These are phyloP conservation scores for Diaporthe aspalathi DNA, from an alignment of 2,329 filamentous ascomycete genomes.

Conservation along the genomic window DNA sequence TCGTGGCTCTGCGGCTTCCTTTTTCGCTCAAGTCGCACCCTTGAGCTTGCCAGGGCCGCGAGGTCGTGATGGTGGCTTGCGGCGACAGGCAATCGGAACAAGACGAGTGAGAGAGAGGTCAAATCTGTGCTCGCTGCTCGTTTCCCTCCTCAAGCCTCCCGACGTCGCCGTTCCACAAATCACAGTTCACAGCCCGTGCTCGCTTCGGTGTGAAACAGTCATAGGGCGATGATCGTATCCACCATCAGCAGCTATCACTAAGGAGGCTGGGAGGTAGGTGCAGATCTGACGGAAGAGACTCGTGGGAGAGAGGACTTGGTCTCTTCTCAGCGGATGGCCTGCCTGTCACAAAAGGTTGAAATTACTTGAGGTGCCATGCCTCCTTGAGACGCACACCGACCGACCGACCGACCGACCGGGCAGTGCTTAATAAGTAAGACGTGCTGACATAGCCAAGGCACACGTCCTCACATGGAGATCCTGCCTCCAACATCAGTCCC, in stretches of 20 bases:
- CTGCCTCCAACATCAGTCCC: neutral
- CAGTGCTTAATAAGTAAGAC: constrained; percentile 31
- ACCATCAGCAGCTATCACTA: neutral
- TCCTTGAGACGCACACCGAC: neutral
- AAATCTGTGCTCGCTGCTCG: constrained; percentile 18
- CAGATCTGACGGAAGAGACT: constrained; percentile 30
- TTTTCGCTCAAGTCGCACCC: constrained; percentile 15
- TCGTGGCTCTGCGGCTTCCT: constrained; percentile 23
- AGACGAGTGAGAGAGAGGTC: neutral
- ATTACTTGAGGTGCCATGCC: neutral
- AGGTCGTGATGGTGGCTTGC: constrained; percentile 2
- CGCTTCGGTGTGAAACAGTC: constrained; percentile 40
- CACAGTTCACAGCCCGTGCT: constrained; percentile 31
- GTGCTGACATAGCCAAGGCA: constrained; percentile 27
- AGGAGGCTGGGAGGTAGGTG: constrained; percentile 4
- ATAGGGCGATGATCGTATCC: constrained; percentile 34
- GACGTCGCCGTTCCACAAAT: constrained; percentile 35
- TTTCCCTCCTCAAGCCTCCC: constrained; percentile 21
- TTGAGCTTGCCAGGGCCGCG: constrained; percentile 6
- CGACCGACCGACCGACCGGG: constrained; percentile 35
- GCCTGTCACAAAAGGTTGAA: constrained; percentile 5
- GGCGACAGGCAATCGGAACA: too few species aligned
- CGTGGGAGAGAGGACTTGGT: neutral
- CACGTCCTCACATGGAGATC: neutral
- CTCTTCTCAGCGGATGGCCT: neutral